Conservation (phyloP, 192 early-diverging fungal species). For the Lunasporangiospora selenospora region DNA sequence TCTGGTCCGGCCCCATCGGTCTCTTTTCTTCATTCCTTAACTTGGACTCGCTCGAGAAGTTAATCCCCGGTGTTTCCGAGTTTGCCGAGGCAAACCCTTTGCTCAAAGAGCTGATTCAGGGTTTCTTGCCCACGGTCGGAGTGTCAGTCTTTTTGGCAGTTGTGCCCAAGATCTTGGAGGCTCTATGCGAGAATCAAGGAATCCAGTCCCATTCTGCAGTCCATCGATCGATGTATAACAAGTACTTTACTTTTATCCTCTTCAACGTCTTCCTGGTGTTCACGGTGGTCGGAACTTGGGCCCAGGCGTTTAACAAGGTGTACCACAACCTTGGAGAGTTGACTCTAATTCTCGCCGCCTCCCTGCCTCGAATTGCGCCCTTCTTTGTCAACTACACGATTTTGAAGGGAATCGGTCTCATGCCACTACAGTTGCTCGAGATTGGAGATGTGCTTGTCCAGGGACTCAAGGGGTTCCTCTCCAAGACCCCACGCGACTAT, state of each 20-base stretch:
- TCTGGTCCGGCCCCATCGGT: conserved; percentile 78
- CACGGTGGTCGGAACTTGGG: conserved; percentile 73
- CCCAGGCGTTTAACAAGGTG: conserved; percentile 67
- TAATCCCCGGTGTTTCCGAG: conserved; percentile 65
- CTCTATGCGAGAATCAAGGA: conserved; percentile 52
- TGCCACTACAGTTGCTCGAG: conserved; percentile 76
- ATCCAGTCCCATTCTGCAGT: conserved; percentile 53
- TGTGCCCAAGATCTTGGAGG: conserved; percentile 72
- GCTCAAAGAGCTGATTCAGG: conserved; percentile 66
- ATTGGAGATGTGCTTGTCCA: conserved; percentile 67
- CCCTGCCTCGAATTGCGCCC: conserved; percentile 72
- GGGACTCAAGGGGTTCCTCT: conserved; percentile 62
- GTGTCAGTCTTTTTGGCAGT: conserved; percentile 72
- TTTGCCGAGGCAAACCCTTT: conserved; percentile 57
- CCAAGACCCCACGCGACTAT: conserved; percentile 82
- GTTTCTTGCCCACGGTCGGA: conserved; percentile 77
- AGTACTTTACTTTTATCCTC: conserved; percentile 79
- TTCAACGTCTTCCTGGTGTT: conserved; percentile 81
- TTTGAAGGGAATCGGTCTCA: conserved; percentile 71
- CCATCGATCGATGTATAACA: conserved; percentile 52
- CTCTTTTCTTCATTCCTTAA: conserved; percentile 70
- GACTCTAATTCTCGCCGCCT: conserved; percentile 67
- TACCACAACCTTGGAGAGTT: conserved; percentile 68
- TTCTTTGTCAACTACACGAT: conserved; percentile 82
- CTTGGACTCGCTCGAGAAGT: conserved; percentile 61